Evolutionary conservation across 441 rosid species (phyloP), one percentile per base, ranked within the genome.

Genomic region (Adansonia grandidieri): DNA sequence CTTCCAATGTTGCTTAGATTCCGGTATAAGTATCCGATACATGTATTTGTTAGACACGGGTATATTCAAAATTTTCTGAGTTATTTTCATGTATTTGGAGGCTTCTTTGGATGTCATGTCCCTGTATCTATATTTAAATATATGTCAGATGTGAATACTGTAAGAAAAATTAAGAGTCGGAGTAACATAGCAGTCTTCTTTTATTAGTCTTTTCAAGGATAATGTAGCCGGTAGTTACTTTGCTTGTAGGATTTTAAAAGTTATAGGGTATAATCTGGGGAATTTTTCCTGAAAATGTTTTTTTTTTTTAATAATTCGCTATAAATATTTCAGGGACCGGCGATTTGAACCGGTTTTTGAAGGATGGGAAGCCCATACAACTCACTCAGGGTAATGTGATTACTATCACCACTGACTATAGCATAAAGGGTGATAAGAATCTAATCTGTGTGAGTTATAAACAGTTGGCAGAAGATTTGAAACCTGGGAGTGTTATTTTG

Each of bases 261-360:
- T 15, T 51, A 4, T 15, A 28, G 45, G 28, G 54, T 53, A 67
- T 44, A 19, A 44, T 44, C 15, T 17, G 32, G 71, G 32, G 71
- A 67, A 44, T 44, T 66, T 45, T 24, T 44, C 7, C 4, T 17
- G 51, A 44, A 15, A 10, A 17, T 58, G 5, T n/a, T n/a, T 58
- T 47, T 61, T 51, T 54, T 37, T n/a, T 71, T 42, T 63, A 14
- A 7, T 5, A 5, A 11, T 37, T 53, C 9, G 15, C 14, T 58
- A 4, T 45, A 2, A 76, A 77, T 37, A 7, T 77, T 56, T 37
- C 82, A 88, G 92, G 93, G 93, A 74, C 93, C 90, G n/a, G 93
- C 89, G 87, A 91, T 91, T 61, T 83, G 95, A 78, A 89, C 93
- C 63, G 95, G 95, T 86, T 89, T 75, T 81, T 89, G 50, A 87